These are phyloP conservation scores for Kregervanrija delftensis DNA, from an alignment of 805 yeast species.

Conservation along the genomic window DNA sequence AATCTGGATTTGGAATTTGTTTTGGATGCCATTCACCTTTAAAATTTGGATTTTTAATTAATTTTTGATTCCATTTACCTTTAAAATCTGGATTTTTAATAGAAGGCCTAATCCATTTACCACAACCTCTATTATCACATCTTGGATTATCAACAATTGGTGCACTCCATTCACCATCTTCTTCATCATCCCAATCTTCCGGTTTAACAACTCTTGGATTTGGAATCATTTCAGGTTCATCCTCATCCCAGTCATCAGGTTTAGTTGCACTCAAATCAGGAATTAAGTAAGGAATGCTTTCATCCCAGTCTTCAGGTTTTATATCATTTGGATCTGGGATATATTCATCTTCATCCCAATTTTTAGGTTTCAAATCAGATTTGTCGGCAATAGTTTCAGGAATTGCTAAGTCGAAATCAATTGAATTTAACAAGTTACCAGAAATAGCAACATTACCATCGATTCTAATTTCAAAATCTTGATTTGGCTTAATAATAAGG, in stretches of 20 bases:
- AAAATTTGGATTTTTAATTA: conserved; percentile 66
- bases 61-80: conserved; percentile 75
- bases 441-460: conserved; percentile 69
- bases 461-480: conserved; percentile 71
- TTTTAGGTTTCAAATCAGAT: conserved; percentile 58
- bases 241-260: conserved; percentile 80
- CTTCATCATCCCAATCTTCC: conserved; percentile 82
- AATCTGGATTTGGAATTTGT: conserved; percentile 61
- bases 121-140: conserved; percentile 71
- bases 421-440: conserved; percentile 57
- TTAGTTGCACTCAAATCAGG: conserved; percentile 59
- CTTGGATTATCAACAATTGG: conserved; percentile 68
- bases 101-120: conserved; percentile 66
- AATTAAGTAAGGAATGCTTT: conserved; percentile 53
- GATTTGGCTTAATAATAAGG: conserved; percentile 56
- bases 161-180: conserved; percentile 80
- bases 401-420: conserved; percentile 44
- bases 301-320: conserved; percentile 87
- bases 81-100: conserved; percentile 62
- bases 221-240: conserved; percentile 45
- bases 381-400: conserved; percentile 56
- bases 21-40: conserved; percentile 75
- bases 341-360: conserved; percentile 69
- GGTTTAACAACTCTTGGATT: conserved; percentile 69
- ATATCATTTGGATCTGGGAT: conserved; percentile 63